These are phyloP conservation scores for Circinella minor DNA, from an alignment of 371 early-diverging fungal genomes.

Conservation along the genomic window DNA sequence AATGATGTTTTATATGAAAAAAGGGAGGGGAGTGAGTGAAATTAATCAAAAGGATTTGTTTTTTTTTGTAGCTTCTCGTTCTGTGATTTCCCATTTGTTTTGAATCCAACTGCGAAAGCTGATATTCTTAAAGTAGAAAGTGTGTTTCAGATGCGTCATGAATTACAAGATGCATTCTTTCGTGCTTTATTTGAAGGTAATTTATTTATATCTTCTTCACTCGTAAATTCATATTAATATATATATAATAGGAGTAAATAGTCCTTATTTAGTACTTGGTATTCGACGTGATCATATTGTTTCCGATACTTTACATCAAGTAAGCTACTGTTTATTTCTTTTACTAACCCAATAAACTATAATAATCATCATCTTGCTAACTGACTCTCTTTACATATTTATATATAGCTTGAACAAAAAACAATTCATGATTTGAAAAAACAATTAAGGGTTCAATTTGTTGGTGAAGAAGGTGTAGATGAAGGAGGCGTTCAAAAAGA, in stretches of 20 bases:
- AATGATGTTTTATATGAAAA: not conserved
- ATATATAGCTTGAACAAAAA: constrained; percentile 70
- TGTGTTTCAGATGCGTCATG: constrained; percentile 79
- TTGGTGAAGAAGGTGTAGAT: constrained; percentile 88
- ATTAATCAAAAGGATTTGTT: not conserved
- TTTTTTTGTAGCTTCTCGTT: constrained; percentile 63
- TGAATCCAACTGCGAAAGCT: constrained; percentile 79
- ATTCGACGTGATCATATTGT: constrained; percentile 79
- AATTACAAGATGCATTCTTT: constrained; percentile 79
- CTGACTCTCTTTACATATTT: not conserved
- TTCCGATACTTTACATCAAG: constrained; percentile 77
- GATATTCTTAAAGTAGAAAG: constrained; percentile 84
- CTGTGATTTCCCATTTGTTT: constrained; percentile 80
- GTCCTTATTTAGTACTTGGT: constrained; percentile 87
- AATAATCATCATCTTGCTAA: not conserved
- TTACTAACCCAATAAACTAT: not conserved
- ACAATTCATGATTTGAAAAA: constrained; percentile 85
- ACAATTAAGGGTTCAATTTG: constrained; percentile 88
- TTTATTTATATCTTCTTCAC: not conserved
- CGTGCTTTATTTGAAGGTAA: constrained; percentile 79
- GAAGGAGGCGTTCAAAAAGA: constrained; percentile 97
- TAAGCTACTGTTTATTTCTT: not conserved
- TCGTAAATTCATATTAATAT: not conserved
- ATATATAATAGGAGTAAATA: constrained; percentile 71
- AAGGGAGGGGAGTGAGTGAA: not conserved